Evolutionary conservation across 2,329 filamentous ascomycete genomes (phyloP).

Genomic region (Talaromyces sp.): DNA sequence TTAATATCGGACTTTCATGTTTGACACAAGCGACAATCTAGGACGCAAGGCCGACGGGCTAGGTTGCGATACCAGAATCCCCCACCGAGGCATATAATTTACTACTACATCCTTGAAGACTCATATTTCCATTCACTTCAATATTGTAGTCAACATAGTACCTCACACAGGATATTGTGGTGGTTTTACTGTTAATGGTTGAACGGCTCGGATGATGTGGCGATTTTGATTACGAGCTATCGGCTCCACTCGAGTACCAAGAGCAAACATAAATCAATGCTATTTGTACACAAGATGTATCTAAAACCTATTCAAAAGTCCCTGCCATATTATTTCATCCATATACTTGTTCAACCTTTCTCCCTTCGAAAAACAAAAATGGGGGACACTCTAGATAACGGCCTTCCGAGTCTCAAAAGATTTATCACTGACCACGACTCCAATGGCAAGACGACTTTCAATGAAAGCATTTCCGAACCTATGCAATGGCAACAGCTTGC

Average conservation of each 20-base stretch:
- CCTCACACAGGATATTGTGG: background rate
- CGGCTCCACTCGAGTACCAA: background rate
- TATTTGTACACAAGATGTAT: no score
- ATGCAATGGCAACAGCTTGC: conserved; percentile 8
- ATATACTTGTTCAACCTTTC: background rate
- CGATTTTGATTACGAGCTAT: background rate
- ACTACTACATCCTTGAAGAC: background rate
- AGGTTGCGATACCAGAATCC: no score
- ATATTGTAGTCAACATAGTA: no score
- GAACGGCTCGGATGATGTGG: background rate
- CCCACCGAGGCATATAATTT: background rate
- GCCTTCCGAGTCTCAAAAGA: conserved; percentile 4
- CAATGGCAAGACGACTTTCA: conserved; percentile 11
- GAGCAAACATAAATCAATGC: no score
- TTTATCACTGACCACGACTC: conserved; percentile 12
- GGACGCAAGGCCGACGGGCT: no score
- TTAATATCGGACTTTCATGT: no score
- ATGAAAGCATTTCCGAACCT: background rate
- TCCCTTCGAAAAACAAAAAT: background rate
- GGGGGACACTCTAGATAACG: conserved; percentile 4
- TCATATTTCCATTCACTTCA: background rate
- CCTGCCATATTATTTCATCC: background rate
- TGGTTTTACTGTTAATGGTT: background rate
- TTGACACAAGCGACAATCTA: no score
- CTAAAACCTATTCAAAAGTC: no score